These are phyloP conservation scores for Ensete glaucum DNA, from an alignment of 176 grass and related monocot species.

Conservation along the genomic window DNA sequence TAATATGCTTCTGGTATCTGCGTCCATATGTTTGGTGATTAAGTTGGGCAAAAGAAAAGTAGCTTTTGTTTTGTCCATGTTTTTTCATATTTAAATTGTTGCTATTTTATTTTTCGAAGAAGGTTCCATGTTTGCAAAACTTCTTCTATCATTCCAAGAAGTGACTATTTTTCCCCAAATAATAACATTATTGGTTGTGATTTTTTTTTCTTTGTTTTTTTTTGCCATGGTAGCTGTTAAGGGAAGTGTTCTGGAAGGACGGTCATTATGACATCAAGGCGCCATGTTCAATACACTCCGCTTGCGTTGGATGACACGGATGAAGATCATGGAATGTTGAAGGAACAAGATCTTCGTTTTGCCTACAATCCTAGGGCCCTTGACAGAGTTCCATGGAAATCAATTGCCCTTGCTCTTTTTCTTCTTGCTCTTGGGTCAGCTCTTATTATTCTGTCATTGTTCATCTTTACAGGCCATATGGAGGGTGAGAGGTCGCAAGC, in stretches of 20 bases:
- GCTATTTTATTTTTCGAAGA: too few species aligned
- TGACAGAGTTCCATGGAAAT: conserved; percentile 70
- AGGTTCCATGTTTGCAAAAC: background rate
- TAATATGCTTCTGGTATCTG: background rate
- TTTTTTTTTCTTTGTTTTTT: background rate
- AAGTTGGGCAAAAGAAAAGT: too few species aligned
- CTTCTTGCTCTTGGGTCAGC: conserved; percentile 54
- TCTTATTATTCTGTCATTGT: conserved; percentile 66
- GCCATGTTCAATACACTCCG: conserved; percentile 46
- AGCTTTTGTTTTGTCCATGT: background rate
- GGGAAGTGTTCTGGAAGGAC: background rate
- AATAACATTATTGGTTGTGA: background rate
- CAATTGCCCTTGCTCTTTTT: conserved; percentile 81
- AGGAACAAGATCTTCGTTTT: conserved; percentile 58
- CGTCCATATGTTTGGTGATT: background rate
- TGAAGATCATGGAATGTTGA: conserved; percentile 1
- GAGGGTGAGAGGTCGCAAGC: conserved; percentile 71
- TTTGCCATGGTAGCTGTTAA: background rate
- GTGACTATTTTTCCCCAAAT: background rate
- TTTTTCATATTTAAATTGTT: background rate
- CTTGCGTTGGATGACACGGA: conserved; percentile 27
- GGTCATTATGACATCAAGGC: conserved; percentile 40
- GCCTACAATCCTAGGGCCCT: conserved; percentile 63
- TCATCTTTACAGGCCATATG: conserved; percentile 84
- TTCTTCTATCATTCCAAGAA: background rate